These are phyloP conservation scores for Beta lomatogona DNA, from an alignment of 179 eudicot species.

Conservation along the genomic window DNA sequence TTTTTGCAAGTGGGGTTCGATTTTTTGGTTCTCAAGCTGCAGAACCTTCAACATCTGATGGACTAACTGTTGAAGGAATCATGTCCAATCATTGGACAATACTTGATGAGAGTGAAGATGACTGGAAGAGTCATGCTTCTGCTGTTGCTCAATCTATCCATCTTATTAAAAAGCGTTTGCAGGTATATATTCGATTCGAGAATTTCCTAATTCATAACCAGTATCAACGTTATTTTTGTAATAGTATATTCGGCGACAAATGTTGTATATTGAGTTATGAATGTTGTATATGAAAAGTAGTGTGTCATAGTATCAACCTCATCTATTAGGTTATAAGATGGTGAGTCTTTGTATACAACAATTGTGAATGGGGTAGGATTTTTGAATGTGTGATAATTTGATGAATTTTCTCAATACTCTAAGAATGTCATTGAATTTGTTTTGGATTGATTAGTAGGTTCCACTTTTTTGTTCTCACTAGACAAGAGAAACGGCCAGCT, in stretches of 20 bases:
- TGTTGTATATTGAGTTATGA: too few relatives aligned
- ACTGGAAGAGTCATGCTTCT: conserved; percentile 98
- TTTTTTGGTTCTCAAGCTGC: conserved; percentile 55
- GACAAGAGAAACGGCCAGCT: too few relatives aligned
- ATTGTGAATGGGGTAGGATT: too few relatives aligned
- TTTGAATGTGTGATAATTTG: too few relatives aligned
- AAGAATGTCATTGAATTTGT: too few relatives aligned
- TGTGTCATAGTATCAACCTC: too few relatives aligned
- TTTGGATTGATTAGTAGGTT: too few relatives aligned
- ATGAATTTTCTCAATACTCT: too few relatives aligned
- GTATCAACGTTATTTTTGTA: neutral
- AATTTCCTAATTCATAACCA: neutral
- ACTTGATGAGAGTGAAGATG: conserved; percentile 75
- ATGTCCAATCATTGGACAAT: conserved; percentile 65
- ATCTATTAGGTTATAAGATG: too few relatives aligned
- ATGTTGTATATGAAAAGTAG: too few relatives aligned
- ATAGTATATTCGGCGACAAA: neutral
- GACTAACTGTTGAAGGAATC: conserved; percentile 80
- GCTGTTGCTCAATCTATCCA: conserved; percentile 91
- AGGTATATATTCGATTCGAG: conserved; percentile 36
- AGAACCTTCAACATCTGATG: conserved; percentile 73
- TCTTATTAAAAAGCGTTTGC: conserved; percentile 82
- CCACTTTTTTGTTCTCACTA: too few relatives aligned
- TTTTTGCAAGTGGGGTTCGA: conserved; percentile 33
- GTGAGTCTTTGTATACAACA: too few relatives aligned